Base-by-base conservation (phyloP, 805 yeast genomes). In the Starmerella stigmatis region DNA sequence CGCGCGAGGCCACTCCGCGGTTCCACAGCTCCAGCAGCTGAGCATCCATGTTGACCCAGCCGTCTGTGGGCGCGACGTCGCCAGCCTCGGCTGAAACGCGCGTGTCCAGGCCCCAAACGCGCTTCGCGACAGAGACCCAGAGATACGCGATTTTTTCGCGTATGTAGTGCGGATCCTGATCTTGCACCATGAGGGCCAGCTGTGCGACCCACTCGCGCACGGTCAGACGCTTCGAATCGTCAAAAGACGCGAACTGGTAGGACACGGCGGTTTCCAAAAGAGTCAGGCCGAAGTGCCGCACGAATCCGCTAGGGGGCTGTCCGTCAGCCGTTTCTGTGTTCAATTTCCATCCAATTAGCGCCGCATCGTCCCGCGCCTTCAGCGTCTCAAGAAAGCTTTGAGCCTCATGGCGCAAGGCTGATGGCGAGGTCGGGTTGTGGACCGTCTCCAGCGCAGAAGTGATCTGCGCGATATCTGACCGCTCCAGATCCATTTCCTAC, bases 61-160 rank as follows among this genome's bases (percentile, higher is more conserved):
- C 78, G 5, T 65, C 64, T 3, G 65, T 56, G 45, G 56, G 58
- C 11, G 53, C 59, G n/a, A 52, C 52, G 17, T 60, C 65, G 27
- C 55, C 57, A 2, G 27, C 43, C 33, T 38, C 52, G 23, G 34
- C 26, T 23, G 47, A 35, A 4, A 32, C 51, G 25, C 49, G 49
- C 7, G 52, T 42, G 45, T 57, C 60, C 9, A 75, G 69, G 15
- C 96, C 96, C 98, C 98, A 92, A 25, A 78, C 72, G 46, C 94
- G 72, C 59, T 92, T 92, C 10, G 95, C 94, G 7, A 92, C 69
- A 33, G 83, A 80, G 0, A 84, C 95, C 96, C 97, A 88, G 21
- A 92, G 64, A 52, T 76, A 81, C 12, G 96, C 94, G 32, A 88
- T 59, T 63, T 92, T 92, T 60, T 88, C 97, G 58, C 80, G 84